phyloP scores from a whole-genome alignment of 148 eudicot species.

The Euryodendron excelsum region DNA sequence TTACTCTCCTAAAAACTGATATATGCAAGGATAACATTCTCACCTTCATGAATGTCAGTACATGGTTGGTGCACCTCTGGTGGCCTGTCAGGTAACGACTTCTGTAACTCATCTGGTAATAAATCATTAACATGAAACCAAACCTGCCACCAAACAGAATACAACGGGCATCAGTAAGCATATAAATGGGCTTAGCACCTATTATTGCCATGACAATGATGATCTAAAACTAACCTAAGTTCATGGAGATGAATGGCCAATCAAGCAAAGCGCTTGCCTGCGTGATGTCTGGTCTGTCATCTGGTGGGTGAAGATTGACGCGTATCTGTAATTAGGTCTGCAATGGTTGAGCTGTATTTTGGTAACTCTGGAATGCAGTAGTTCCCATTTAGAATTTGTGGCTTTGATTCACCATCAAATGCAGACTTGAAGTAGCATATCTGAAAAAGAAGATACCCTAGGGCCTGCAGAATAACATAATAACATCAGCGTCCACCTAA shows the following conservation, averaged over 20 bases:
- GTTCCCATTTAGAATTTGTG: constrained; percentile 91
- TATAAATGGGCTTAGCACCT: constrained; percentile 25
- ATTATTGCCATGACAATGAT: constrained; percentile 30
- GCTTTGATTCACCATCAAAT: constrained; percentile 99
- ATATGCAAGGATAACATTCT: neutral
- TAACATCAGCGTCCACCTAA: neutral
- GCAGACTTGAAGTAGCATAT: constrained; percentile 96
- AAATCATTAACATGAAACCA: constrained; percentile 96
- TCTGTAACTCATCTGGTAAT: constrained; percentile 73
- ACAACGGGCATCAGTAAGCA: constrained; percentile 16
- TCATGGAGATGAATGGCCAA: constrained; percentile 79
- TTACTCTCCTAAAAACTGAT: constrained; percentile 4
- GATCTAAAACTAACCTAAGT: constrained; percentile 72
- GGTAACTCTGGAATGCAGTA: constrained; percentile 94
- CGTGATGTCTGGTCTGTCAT: constrained; percentile 95
- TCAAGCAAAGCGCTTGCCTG: constrained; percentile 98
- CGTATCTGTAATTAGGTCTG: constrained; percentile 79
- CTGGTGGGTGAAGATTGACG: constrained; percentile 95
- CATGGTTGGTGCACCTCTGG: constrained; percentile 62
- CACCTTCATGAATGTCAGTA: constrained; percentile 55
- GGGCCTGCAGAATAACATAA: constrained; percentile 55
- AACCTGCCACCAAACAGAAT: constrained; percentile 50
- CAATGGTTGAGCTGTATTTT: constrained; percentile 68
- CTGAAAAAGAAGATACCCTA: constrained; percentile 91
- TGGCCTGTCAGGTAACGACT: constrained; percentile 87